Base-by-base conservation (phyloP, 2,329 filamentous ascomycete species). In the Hypoxylon sp. region DNA sequence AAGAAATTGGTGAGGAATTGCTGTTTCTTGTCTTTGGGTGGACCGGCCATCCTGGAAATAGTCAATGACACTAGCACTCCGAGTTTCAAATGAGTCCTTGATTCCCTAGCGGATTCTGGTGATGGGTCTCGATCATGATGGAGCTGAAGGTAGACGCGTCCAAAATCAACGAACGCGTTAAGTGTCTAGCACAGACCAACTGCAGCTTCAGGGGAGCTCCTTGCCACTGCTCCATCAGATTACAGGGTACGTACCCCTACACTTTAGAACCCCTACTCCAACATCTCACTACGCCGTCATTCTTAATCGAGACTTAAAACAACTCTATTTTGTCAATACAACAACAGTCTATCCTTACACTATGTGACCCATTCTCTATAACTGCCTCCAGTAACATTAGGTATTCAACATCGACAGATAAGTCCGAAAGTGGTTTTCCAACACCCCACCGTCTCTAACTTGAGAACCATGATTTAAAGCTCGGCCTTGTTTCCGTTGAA, bases 1-100 rank as follows among this genome's bases (percentile, higher is more conserved):
- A 97, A 97, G 81, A 97, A 97, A 77, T 90, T 95, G 2, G 93
- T 96, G 68, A 98, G 91, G 0, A 93, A 93, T 72, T 91, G 88
- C 77, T 98, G 93, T 75, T 91, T 92, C 80, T 91, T 92, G 61
- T 79, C 82, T 30, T 83, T 84, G 0, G 83, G 67, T 13, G 80
- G 75, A 31, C 79, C 77, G 14, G 81, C 76, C 82, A 84, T 84
- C 33, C 49, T 70, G 61, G 37, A 31, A 17, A 46, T 13, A 22
- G 33, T 5, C 37, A 10, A 33, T 3, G 7, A 42, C 6, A 33
- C 33, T 59, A 48, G 37, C 42, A 33, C 27, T 54, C 33, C 33
- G 17, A 30, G 54, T 58, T 59, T 42, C 25, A 25, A 63, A 55
- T 56, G n/a, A 40, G 59, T 35, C 17, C 25, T 61, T 33, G 57